phyloP scores from a whole-genome alignment of 768 basidiomycete genomes.

The Pulveroboletus frians region DNA sequence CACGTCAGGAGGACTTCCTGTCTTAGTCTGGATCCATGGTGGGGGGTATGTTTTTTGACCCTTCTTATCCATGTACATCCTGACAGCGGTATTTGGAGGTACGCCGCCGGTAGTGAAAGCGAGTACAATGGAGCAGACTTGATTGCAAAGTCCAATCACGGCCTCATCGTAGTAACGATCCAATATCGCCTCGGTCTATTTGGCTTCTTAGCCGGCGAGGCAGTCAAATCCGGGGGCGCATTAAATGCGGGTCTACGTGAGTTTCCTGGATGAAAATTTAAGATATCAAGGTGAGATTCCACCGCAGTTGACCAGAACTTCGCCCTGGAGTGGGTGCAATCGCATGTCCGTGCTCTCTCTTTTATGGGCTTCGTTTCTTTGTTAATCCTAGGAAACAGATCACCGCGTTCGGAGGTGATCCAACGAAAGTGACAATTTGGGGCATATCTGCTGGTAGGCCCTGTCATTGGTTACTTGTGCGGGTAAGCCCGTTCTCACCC shows the following conservation, averaged over 20 bases:
- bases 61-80: neutral
- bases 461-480: neutral
- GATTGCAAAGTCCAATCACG: neutral
- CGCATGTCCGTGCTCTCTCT: neutral
- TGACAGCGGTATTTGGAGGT: neutral
- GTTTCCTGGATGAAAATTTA: neutral
- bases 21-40: slow-evolving; percentile 6
- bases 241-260: slow-evolving; percentile 8
- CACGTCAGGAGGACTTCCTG: slow-evolving; percentile 1
- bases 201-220: slow-evolving; percentile 4
- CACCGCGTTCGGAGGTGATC: slow-evolving; percentile 2
- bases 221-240: neutral
- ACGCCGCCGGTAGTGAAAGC: neutral
- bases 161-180: slow-evolving; percentile 6
- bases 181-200: slow-evolving; percentile 10
- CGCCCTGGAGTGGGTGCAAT: slow-evolving; percentile 5
- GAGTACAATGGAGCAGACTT: slow-evolving; percentile 3
- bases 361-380: neutral
- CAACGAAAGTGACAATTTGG: slow-evolving; percentile 5
- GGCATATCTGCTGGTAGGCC: slow-evolving; percentile 4
- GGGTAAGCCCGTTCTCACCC: too few relatives aligned
- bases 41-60: slow-evolving; percentile 1
- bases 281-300: neutral
- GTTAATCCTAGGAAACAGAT: neutral
- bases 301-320: slow-evolving; percentile 2